Evolutionary conservation across 148 eudicot species (phyloP), one percentile per base, ranked within the genome.

Genomic region (Spergularia bocconei): DNA sequence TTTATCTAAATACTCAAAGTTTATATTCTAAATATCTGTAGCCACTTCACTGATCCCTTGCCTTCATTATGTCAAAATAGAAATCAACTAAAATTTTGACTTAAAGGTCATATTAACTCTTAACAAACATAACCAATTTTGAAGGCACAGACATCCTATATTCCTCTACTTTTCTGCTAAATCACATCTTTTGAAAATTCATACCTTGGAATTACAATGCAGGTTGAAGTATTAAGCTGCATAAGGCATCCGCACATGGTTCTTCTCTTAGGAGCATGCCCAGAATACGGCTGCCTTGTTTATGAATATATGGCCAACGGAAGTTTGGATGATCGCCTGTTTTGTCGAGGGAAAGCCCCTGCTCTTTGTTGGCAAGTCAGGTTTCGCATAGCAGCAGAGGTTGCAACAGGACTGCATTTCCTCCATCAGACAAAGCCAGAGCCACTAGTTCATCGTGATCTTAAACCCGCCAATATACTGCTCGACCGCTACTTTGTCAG

Each of bases 341-440:
- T 87, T 65, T 55, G 84, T 50, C 79, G 76, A n/a, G 86, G 84
- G 56, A 85, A 85, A 29, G 78, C 81, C 44, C 84, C 79, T 13
- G 71, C 87, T 36, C 79, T 87, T 50, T 67, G 83, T 39, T 87
- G 90, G 90, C 87, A 84, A 59, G 78, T 85, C 16, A 71, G 90
- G 81, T 87, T 87, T 75, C 71, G 86, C 70, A 82, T 85, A 16
- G 90, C 90, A 48, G 86, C 86, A 51, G 90, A 87, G 67, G 62
- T 87, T 13, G 81, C 87, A 14, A 87, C 90, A 36, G 90, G 83
- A 25, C 65, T 87, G 70, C 82, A 78, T 71, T 87, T 87, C 67
- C 90, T 90, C 33, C 94, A 90, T 76, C 94, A 88, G 67, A 86
- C 87, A 63, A 88, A 88, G 59, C 91, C 91, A 5, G 91, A 88